These are phyloP conservation scores for Venturia oleaginea DNA, from an alignment of 2,329 filamentous ascomycete genomes.

Conservation along the genomic window DNA sequence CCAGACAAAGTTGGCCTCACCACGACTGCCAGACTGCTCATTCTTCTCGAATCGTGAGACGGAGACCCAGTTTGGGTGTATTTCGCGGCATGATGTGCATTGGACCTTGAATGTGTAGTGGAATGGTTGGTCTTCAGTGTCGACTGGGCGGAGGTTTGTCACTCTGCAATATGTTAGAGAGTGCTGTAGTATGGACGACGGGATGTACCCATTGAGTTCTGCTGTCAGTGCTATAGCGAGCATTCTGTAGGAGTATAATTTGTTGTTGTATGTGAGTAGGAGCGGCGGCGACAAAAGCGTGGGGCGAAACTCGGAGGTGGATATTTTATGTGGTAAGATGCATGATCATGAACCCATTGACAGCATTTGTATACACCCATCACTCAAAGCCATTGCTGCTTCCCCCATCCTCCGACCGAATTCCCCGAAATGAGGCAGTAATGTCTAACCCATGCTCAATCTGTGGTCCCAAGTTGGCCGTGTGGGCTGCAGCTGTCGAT, in stretches of 20 bases:
- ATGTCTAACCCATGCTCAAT: slow-evolving; percentile 8
- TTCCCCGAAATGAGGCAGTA: not conserved
- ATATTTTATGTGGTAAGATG: not conserved
- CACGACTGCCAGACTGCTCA: slow-evolving; percentile 84
- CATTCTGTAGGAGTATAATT: not conserved
- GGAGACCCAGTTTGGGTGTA: slow-evolving; percentile 75
- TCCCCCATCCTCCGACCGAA: not conserved
- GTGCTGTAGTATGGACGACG: slow-evolving; percentile 5
- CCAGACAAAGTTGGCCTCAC: slow-evolving; percentile 99
- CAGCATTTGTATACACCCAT: not conserved
- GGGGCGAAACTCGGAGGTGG: not conserved
- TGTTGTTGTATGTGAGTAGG: not conserved
- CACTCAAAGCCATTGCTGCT: not conserved
- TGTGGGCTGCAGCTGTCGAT: slow-evolving; percentile 41
- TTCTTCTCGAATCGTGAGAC: slow-evolving; percentile 77
- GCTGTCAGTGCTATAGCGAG: slow-evolving; percentile 53
- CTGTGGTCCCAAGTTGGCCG: slow-evolving; percentile 9
- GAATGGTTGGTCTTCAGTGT: slow-evolving; percentile 74
- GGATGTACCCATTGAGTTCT: slow-evolving; percentile 56
- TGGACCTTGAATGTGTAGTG: slow-evolving; percentile 98
- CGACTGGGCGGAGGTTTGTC: slow-evolving; percentile 76
- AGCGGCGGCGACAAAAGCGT: not conserved
- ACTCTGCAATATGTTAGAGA: slow-evolving; percentile 49
- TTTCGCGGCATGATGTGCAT: slow-evolving; percentile 94
- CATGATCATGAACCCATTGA: too few species aligned